A percentile compares a stretch with the other conserved stretches of the same genome.
Evolutionary conservation across 345 rosid species (phyloP).

Genomic region (Raphanus sativus): DNA sequence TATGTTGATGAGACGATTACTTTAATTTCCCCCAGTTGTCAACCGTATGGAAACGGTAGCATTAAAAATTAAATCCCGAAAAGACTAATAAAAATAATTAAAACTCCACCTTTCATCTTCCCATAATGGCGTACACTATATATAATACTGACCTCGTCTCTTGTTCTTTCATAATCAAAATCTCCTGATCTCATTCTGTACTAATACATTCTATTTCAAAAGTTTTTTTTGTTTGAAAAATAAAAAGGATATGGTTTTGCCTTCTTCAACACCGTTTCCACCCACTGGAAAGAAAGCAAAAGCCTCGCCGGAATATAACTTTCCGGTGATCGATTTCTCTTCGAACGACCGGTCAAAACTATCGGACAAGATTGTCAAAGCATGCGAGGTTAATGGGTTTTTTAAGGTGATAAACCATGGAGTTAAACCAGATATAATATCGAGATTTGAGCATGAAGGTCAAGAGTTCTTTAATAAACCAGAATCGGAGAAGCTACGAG

Average conservation of each 20-base stretch:
- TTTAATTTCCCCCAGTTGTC: conserved; percentile 20
- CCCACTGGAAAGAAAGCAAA: conserved; percentile 45
- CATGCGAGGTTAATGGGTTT: conserved; percentile 82
- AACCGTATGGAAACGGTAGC: conserved; percentile 31
- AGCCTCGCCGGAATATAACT: conserved; percentile 48
- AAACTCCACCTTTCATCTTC: conserved; percentile 3
- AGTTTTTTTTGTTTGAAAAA: not conserved
- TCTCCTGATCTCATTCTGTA: conserved; percentile 28
- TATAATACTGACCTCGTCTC: not conserved
- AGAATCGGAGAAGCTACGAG: conserved; percentile 53
- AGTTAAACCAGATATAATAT: conserved; percentile 42
- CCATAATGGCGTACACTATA: conserved; percentile 25
- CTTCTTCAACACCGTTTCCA: conserved; percentile 49
- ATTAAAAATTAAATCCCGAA: not conserved
- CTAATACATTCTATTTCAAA: not conserved
- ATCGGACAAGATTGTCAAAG: conserved; percentile 51
- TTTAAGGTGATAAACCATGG: conserved; percentile 84
- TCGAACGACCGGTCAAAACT: conserved; percentile 34
- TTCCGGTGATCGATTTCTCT: conserved; percentile 65
- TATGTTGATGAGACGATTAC: conserved; percentile 14
- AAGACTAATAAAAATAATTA: not conserved
- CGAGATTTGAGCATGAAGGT: conserved; percentile 62
- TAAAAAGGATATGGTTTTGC: conserved; percentile 52
- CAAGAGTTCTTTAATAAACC: conserved; percentile 64
- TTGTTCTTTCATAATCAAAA: conserved; percentile 11